phyloP scores from a whole-genome alignment of 176 grass and related monocot species.

The Triticum monococcum region DNA sequence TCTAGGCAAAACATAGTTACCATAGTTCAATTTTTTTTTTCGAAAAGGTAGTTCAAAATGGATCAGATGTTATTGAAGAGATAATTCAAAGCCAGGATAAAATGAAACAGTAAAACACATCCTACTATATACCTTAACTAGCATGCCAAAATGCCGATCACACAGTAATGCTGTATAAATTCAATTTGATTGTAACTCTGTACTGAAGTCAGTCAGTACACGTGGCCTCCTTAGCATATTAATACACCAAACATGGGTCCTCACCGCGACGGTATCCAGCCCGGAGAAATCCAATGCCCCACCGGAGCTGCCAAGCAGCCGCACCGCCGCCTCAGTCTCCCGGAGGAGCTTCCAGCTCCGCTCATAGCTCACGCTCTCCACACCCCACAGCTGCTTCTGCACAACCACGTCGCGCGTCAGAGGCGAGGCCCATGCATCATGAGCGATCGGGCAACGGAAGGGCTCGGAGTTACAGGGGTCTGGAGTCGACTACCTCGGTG shows the following conservation, averaged over 20 bases:
- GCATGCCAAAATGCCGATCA: neutral
- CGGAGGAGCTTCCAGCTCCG: slow-evolving; percentile 55
- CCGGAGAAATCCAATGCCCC: slow-evolving; percentile 63
- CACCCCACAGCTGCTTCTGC: slow-evolving; percentile 57
- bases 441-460: neutral
- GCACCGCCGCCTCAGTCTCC: slow-evolving; percentile 63
- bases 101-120: neutral
- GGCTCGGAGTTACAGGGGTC: neutral
- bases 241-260: neutral
- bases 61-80: neutral
- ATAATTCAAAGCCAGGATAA: neutral
- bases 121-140: neutral
- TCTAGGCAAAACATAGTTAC: neutral
- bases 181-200: neutral
- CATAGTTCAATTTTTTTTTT: too few species aligned
- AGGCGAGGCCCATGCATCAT: neutral
- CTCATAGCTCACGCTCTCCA: slow-evolving; percentile 66
- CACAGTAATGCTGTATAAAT: neutral
- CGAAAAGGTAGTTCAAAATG: neutral
- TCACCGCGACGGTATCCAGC: slow-evolving; percentile 59
- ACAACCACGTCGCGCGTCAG: neutral
- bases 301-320: slow-evolving; percentile 50
- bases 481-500: slow-evolving; percentile 36
- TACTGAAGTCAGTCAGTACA: neutral
- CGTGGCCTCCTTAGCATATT: neutral